A percentile compares a stretch with the other conserved stretches of the same genome.
phyloP scores from a whole-genome alignment of 805 yeast species.

The Yarrowia sp. region DNA sequence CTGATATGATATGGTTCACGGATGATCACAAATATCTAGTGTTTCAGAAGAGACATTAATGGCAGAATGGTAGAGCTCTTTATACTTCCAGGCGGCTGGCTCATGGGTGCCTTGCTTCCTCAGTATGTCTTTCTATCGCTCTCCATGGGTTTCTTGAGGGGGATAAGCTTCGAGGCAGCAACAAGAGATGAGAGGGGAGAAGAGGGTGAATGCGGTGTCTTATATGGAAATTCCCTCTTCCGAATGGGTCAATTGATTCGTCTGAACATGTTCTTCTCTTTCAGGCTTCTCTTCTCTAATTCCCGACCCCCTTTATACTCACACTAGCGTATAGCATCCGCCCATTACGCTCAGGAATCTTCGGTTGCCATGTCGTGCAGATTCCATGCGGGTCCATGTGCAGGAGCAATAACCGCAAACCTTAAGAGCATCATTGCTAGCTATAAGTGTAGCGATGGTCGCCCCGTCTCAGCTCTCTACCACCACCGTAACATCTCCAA shows the following conservation, averaged over 20 bases:
- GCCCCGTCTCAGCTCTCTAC: background rate
- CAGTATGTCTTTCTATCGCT: slow-evolving; percentile 9
- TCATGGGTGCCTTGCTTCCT: background rate
- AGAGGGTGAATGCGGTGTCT: background rate
- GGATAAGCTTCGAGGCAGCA: slow-evolving; percentile 21
- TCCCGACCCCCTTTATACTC: too few species aligned
- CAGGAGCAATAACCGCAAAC: slow-evolving; percentile 20
- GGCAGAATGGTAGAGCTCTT: background rate
- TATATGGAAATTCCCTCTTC: too few species aligned
- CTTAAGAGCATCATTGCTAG: slow-evolving; percentile 3
- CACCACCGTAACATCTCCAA: background rate
- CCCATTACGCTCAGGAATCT: background rate
- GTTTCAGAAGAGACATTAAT: slow-evolving; percentile 5
- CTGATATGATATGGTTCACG: background rate
- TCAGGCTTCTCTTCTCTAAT: too few species aligned
- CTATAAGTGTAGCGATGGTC: slow-evolving; percentile 4
- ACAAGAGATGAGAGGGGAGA: background rate
- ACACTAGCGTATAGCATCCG: slow-evolving; percentile 7
- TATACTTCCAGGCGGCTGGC: slow-evolving; percentile 12
- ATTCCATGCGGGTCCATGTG: background rate
- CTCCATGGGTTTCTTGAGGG: background rate
- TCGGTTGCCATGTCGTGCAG: slow-evolving; percentile 18
- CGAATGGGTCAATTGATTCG: background rate
- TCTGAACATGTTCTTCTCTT: too few species aligned
- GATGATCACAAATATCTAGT: background rate